Evolutionary conservation across 2,329 filamentous ascomycete species (phyloP), one percentile per base, ranked within the genome.

Genomic region (Colletotrichum sp.): DNA sequence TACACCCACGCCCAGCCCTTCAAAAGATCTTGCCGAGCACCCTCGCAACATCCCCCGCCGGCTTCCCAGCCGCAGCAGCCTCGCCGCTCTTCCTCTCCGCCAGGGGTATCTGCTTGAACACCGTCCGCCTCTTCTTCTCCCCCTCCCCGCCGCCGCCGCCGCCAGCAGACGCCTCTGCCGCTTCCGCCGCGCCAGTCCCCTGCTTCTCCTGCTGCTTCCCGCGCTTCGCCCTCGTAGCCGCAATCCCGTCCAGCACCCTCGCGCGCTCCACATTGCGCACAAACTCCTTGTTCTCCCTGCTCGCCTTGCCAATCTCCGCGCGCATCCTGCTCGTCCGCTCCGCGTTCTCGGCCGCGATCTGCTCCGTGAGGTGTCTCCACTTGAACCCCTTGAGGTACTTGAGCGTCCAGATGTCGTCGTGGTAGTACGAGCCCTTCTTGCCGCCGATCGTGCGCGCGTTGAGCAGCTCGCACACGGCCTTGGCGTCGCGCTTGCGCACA

Each of bases 371-470:
- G 80, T 93, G 88, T 78, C 90, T 88, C 95, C 95, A 98, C 84
- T 96, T 97, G 86, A 97, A 96, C 2, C 94, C 95, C 78, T 92
- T 93, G 77, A 98, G 86, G 81, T 98, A 98, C 76, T 94, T 90
- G 77, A 97, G 86, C 80, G 94, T 96, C 95, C 95, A 98, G 60
- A 98, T 90, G 83, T 98, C 95, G 83, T 98, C 95, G 80, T 94
- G 92, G 86, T 96, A 98, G 83, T 94, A 95, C 65, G 90, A 91
- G 15, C 95, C 91, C 86, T 98, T 98, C 86, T 96, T 96, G 30
- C 95, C 95, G 67, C 95, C 95, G 75, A 97, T 94, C 15, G 90
- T 95, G 77, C 91, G 91, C 57, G 94, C 93, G 82, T 98, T 98
- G 66, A 98, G 88, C 30, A 94, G 89, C 79, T 95, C 93, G 66